These are phyloP conservation scores for Aquanectria penicillioides DNA, from an alignment of 2,329 filamentous ascomycete species.

Conservation along the genomic window DNA sequence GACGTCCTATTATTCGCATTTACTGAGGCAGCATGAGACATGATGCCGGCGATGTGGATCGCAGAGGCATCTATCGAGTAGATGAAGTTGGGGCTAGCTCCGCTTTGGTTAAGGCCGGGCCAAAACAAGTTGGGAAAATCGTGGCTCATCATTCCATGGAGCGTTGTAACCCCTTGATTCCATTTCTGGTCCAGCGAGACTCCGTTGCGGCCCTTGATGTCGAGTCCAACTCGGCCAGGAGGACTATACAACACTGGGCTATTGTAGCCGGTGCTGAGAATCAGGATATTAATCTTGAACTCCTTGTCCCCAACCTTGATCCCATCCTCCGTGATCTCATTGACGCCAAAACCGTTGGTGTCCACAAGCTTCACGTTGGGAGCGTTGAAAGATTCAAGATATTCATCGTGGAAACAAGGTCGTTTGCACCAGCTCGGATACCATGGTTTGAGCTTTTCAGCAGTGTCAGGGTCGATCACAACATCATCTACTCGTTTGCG, in stretches of 20 bases:
- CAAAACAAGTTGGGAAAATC: constrained; percentile 67
- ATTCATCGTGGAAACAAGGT: constrained; percentile 69
- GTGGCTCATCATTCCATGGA: constrained; percentile 60
- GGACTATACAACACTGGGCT: constrained; percentile 46
- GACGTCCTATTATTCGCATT: too few species aligned
- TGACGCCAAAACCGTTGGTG: constrained; percentile 42
- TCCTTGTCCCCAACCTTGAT: background rate
- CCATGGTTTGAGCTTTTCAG: constrained; percentile 65
- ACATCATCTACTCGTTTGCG: background rate
- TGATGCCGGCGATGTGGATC: constrained; percentile 55
- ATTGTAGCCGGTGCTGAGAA: constrained; percentile 49
- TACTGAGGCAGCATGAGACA: constrained; percentile 31
- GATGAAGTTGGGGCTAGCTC: constrained; percentile 50
- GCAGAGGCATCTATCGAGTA: constrained; percentile 49
- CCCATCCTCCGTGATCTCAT: background rate
- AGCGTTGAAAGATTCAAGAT: constrained; percentile 49
- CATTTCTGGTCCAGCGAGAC: constrained; percentile 58
- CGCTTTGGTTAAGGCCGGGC: constrained; percentile 52
- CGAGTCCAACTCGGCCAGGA: constrained; percentile 19
- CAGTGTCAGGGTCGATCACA: constrained; percentile 61
- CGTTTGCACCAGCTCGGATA: constrained; percentile 72
- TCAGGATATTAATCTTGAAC: constrained; percentile 1
- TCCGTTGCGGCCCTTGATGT: constrained; percentile 56
- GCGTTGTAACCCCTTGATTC: constrained; percentile 54
- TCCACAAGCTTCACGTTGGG: constrained; percentile 69